phyloP scores from a whole-genome alignment of 2,329 filamentous ascomycete species.

The Gliomastix tumulicola region DNA sequence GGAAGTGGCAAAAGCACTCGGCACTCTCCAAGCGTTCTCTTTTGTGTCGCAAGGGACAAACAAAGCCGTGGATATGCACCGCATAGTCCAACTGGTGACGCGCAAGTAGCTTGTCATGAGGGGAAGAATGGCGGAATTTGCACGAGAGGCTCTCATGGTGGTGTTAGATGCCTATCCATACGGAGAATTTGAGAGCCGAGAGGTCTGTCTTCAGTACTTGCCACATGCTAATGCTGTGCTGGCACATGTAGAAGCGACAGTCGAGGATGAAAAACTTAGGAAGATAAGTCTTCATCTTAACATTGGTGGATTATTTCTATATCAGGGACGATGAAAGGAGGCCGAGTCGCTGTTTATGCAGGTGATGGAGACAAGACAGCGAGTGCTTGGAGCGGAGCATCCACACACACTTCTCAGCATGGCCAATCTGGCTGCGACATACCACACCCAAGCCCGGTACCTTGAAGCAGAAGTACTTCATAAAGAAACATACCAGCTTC shows the following conservation, averaged over 20 bases:
- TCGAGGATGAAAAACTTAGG: not conserved
- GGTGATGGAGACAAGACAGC: conserved; percentile 1
- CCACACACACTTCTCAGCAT: not conserved
- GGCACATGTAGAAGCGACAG: too few relatives aligned
- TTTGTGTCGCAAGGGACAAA: conserved; percentile 12
- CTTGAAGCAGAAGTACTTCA: not conserved
- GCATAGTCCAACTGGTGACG: conserved; percentile 23
- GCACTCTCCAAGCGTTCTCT: conserved; percentile 19
- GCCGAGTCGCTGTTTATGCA: not conserved
- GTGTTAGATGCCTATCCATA: conserved; percentile 13
- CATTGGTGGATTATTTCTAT: not conserved
- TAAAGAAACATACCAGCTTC: not conserved
- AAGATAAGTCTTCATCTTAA: not conserved
- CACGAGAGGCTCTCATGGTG: conserved; percentile 9
- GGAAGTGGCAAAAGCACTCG: conserved; percentile 10
- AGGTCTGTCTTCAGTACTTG: conserved; percentile 12
- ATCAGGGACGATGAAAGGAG: not conserved
- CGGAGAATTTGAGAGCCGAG: conserved; percentile 6
- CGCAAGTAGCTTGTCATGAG: conserved; percentile 16
- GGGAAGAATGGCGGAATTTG: conserved; percentile 6
- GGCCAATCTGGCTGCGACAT: not conserved
- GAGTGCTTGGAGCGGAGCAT: conserved; percentile 9
- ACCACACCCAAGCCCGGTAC: not conserved
- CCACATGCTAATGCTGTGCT: conserved; percentile 15
- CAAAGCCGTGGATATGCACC: conserved; percentile 18